A percentile compares a stretch with the other conserved stretches of the same genome.
These are phyloP conservation scores for Cyanidiococcus yangmingshanensis DNA, from an alignment of 23 red algal species.

Conservation along the genomic window DNA sequence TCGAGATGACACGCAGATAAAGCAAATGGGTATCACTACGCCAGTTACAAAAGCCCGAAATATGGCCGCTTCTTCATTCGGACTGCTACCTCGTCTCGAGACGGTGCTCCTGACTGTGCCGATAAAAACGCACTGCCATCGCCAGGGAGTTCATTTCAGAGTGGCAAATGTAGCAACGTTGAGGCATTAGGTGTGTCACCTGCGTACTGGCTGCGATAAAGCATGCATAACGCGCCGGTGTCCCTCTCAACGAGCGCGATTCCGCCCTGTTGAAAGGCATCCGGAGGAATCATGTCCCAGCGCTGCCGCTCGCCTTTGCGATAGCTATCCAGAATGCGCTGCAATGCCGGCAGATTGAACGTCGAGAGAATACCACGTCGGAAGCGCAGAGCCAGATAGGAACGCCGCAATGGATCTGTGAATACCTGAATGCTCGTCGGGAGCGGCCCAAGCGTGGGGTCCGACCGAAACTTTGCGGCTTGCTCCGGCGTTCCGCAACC, in stretches of 20 bases:
- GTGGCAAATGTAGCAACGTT: neutral
- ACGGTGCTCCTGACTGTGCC: no score
- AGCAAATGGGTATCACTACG: no score
- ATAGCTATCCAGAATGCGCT: slow-evolving; percentile 15
- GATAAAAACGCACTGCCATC: no score
- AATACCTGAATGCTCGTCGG: neutral
- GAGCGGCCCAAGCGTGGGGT: neutral
- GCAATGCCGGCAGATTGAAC: slow-evolving; percentile 19
- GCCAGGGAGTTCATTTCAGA: no score
- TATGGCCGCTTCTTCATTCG: no score
- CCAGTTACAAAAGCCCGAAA: no score
- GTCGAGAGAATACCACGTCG: slow-evolving; percentile 5
- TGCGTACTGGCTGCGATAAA: neutral
- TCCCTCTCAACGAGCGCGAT: neutral
- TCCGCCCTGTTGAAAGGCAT: slow-evolving; percentile 24
- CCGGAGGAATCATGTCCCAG: slow-evolving; percentile 25
- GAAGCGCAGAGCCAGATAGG: slow-evolving; percentile 21
- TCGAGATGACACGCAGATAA: no score
- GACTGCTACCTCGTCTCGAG: no score
- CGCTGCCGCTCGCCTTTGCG: neutral
- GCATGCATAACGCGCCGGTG: neutral
- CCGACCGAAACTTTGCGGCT: neutral
- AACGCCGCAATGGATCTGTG: slow-evolving; percentile 20
- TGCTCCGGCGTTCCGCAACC: slow-evolving; percentile 18
- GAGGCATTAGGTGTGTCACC: neutral